These are phyloP conservation scores for Aureobasidium pullulans DNA, from an alignment of 2,329 filamentous ascomycete species.

Conservation along the genomic window DNA sequence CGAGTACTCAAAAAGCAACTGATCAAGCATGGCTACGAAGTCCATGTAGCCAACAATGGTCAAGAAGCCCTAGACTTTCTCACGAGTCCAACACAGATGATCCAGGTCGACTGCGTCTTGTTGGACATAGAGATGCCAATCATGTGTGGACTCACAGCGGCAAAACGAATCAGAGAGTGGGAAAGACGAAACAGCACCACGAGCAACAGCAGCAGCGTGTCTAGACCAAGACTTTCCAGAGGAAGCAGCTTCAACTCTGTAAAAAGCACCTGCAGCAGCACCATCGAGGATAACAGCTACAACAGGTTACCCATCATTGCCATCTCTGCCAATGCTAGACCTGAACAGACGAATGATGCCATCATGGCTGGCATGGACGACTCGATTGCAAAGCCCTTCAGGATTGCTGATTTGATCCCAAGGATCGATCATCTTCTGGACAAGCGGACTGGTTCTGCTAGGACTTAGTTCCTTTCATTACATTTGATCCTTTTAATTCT, in stretches of 20 bases:
- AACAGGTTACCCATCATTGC: slow-evolving; percentile 57
- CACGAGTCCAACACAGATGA: slow-evolving; percentile 16
- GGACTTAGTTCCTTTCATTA: not conserved
- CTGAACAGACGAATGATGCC: slow-evolving; percentile 29
- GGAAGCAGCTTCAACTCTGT: slow-evolving; percentile 28
- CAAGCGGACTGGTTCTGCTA: not conserved
- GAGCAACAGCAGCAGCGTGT: not conserved
- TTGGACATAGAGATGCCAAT: slow-evolving; percentile 54
- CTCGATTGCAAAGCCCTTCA: slow-evolving; percentile 29
- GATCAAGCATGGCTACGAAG: slow-evolving; percentile 21
- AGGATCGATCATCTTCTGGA: slow-evolving; percentile 20
- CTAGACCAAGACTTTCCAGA: not conserved
- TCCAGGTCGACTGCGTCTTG: not conserved
- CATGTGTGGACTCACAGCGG: slow-evolving; percentile 68
- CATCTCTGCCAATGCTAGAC: slow-evolving; percentile 67
- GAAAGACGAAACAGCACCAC: slow-evolving; percentile 22
- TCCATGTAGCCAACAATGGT: slow-evolving; percentile 22
- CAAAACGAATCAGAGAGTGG: slow-evolving; percentile 56
- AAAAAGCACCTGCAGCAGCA: slow-evolving; percentile 37
- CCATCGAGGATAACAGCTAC: not conserved
- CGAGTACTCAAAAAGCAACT: slow-evolving; percentile 24
- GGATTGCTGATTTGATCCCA: slow-evolving; percentile 27
- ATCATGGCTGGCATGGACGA: slow-evolving; percentile 27
- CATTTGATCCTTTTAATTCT: not conserved
- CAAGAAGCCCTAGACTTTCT: slow-evolving; percentile 23